These are phyloP conservation scores for Termitomyces sp. DNA, from an alignment of 768 basidiomycete genomes.

Conservation along the genomic window DNA sequence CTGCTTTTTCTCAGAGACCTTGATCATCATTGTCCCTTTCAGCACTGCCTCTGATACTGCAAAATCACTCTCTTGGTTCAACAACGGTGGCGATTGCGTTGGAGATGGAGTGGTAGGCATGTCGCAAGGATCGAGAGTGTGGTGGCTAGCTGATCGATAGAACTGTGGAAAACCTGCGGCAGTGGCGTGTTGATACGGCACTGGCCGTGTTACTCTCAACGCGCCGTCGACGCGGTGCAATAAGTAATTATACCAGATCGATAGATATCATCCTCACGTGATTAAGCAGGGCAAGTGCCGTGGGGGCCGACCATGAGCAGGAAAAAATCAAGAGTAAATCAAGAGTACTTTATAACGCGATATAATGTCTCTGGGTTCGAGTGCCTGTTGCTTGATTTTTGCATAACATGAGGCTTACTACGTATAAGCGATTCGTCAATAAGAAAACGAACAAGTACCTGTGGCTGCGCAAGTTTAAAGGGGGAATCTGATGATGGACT, in stretches of 20 bases:
- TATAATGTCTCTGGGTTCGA: not conserved
- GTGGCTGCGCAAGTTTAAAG: not conserved
- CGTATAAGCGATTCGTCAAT: not conserved
- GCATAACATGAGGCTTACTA: not conserved
- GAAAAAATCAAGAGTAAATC: too few relatives aligned
- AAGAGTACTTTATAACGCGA: too few relatives aligned
- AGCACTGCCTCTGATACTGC: conserved; percentile 8
- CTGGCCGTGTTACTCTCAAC: not conserved
- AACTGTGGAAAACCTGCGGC: not conserved
- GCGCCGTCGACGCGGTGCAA: not conserved
- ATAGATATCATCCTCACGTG: not conserved
- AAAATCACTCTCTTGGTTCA: not conserved
- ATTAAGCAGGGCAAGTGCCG: too few relatives aligned
- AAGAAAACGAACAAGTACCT: not conserved
- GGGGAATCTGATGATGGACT: not conserved
- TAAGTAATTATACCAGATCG: not conserved
- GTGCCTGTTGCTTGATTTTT: not conserved
- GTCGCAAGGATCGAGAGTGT: not conserved
- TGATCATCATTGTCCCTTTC: conserved; percentile 65
- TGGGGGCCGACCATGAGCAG: too few relatives aligned
- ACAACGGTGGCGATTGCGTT: not conserved
- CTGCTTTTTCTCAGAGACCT: conserved; percentile 71
- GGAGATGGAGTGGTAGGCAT: not conserved
- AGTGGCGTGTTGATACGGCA: not conserved
- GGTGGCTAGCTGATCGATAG: not conserved